A percentile compares a stretch with the other conserved stretches of the same genome.
These are phyloP conservation scores for Circinella umbellata DNA, from an alignment of 371 early-diverging fungal species.

Conservation along the genomic window DNA sequence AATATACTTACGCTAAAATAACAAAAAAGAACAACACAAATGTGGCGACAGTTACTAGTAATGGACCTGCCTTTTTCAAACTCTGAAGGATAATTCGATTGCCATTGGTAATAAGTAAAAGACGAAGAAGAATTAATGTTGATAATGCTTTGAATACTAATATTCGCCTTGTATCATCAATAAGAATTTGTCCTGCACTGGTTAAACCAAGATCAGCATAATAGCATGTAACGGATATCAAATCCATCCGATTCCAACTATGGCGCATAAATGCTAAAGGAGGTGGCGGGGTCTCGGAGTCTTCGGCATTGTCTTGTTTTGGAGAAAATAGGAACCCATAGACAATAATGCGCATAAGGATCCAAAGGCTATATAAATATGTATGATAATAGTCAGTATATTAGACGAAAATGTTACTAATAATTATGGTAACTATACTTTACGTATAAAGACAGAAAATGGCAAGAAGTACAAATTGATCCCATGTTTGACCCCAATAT, in stretches of 20 bases:
- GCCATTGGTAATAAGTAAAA: constrained; percentile 67
- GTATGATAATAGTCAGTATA: neutral
- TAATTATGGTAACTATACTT: too few species aligned
- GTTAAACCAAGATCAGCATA: constrained; percentile 63
- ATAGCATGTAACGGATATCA: constrained; percentile 60
- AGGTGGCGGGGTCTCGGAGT: constrained; percentile 19
- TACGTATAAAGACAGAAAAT: constrained; percentile 66
- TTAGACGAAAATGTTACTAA: constrained; percentile 21
- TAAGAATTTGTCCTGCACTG: constrained; percentile 37
- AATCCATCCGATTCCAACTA: constrained; percentile 72
- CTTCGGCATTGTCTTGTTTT: constrained; percentile 8
- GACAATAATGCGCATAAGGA: constrained; percentile 52
- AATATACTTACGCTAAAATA: constrained; percentile 57
- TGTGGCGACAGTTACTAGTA: constrained; percentile 61
- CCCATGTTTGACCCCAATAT: constrained; percentile 60
- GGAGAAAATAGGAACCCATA: constrained; percentile 60
- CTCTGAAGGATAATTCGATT: constrained; percentile 64
- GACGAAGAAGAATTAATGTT: constrained; percentile 58
- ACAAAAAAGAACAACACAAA: constrained; percentile 71
- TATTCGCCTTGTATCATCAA: constrained; percentile 43
- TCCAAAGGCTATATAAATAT: constrained; percentile 6
- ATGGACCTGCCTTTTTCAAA: constrained; percentile 65
- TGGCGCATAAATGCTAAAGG: constrained; percentile 64
- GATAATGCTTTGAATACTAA: constrained; percentile 63
- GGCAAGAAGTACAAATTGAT: constrained; percentile 56